These are phyloP conservation scores for Fusarium keratoplasticum DNA, from an alignment of 2,329 filamentous ascomycete genomes.

Conservation along the genomic window DNA sequence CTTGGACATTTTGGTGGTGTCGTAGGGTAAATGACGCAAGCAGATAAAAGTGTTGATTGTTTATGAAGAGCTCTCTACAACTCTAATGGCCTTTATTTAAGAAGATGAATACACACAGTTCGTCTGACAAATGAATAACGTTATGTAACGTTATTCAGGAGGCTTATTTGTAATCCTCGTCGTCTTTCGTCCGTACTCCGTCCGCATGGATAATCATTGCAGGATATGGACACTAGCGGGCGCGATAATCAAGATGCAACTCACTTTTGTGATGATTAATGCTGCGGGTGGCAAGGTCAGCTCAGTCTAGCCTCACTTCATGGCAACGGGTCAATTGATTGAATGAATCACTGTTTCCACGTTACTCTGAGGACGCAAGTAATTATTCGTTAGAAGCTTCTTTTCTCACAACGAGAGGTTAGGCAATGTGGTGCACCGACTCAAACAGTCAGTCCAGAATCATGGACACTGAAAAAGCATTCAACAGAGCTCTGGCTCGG, in stretches of 20 bases:
- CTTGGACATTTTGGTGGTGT: constrained; percentile 43
- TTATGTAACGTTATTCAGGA: neutral
- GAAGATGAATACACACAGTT: neutral
- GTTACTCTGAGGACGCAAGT: neutral
- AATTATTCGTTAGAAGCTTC: neutral
- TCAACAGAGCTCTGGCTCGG: too few species aligned
- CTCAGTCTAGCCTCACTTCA: neutral
- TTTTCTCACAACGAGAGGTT: too few species aligned
- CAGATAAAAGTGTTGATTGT: neutral
- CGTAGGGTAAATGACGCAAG: neutral
- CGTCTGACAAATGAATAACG: neutral
- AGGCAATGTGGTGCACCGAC: too few species aligned
- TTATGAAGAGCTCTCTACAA: neutral
- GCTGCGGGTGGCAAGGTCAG: neutral
- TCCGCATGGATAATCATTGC: neutral
- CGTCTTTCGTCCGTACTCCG: neutral
- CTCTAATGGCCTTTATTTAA: neutral
- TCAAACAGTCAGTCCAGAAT: too few species aligned
- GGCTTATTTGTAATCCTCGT: neutral
- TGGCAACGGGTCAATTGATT: neutral
- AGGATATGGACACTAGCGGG: neutral
- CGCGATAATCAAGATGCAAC: neutral
- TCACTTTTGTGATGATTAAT: neutral
- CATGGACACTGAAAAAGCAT: too few species aligned
- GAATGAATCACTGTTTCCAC: neutral